A percentile compares a stretch with the other conserved stretches of the same genome.
These are phyloP conservation scores for Baeospora myosura DNA, from an alignment of 1,284 basidiomycete genomes.

Conservation along the genomic window DNA sequence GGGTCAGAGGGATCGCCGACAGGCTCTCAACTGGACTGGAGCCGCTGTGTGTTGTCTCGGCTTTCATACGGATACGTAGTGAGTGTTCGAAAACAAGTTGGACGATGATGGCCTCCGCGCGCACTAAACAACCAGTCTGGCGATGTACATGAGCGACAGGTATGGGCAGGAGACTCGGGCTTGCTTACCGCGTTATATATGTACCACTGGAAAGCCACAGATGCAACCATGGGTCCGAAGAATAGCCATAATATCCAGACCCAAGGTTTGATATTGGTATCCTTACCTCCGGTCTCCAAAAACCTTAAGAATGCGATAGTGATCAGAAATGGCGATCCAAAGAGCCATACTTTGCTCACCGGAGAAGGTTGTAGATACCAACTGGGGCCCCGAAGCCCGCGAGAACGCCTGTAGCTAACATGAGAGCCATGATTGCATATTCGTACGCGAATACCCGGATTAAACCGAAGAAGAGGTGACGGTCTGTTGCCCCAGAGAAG, in stretches of 20 bases:
- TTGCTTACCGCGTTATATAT: slow-evolving; percentile 26
- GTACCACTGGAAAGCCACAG: slow-evolving; percentile 30
- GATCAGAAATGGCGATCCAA: neutral
- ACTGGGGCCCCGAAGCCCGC: slow-evolving; percentile 38
- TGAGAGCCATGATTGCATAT: slow-evolving; percentile 28
- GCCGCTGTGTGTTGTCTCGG: slow-evolving; percentile 34
- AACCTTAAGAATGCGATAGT: slow-evolving; percentile 23
- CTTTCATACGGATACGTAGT: slow-evolving; percentile 56
- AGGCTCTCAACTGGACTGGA: no score
- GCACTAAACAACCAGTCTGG: slow-evolving; percentile 15
- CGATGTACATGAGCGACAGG: slow-evolving; percentile 35
- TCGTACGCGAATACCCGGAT: slow-evolving; percentile 30
- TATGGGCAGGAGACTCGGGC: slow-evolving; percentile 27
- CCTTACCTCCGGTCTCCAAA: slow-evolving; percentile 34
- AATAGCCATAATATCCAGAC: slow-evolving; percentile 63
- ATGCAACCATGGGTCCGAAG: slow-evolving; percentile 43
- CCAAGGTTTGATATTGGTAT: slow-evolving; percentile 37
- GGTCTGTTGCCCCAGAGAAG: slow-evolving; percentile 24
- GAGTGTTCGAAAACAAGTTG: slow-evolving; percentile 55
- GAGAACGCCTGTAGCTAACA: slow-evolving; percentile 24
- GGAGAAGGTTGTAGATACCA: slow-evolving; percentile 37
- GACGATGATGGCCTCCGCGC: slow-evolving; percentile 42
- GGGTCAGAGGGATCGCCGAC: no score
- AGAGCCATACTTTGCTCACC: slow-evolving; percentile 63
- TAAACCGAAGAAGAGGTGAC: slow-evolving; percentile 27